These are phyloP conservation scores for Verticillium nubilum DNA, from an alignment of 2,329 filamentous ascomycete species.

Conservation along the genomic window DNA sequence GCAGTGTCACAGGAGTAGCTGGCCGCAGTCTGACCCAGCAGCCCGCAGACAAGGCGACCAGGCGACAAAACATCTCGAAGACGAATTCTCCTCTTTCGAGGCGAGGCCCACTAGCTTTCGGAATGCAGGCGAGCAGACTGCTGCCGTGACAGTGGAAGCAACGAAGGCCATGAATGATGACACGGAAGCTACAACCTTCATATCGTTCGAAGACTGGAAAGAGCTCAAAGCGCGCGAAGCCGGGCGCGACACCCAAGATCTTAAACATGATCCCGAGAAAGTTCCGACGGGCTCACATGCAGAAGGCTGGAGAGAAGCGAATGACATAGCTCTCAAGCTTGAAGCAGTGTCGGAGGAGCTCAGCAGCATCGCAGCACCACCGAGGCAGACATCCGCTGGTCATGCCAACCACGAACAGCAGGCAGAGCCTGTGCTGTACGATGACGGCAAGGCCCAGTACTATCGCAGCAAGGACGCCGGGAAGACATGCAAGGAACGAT, in stretches of 20 bases:
- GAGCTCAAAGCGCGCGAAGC: constrained; percentile 82
- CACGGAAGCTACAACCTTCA: constrained; percentile 54
- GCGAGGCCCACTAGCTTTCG: not conserved
- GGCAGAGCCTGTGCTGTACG: constrained; percentile 37
- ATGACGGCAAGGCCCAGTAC: constrained; percentile 44
- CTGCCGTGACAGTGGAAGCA: not conserved
- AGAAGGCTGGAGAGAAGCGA: constrained; percentile 53
- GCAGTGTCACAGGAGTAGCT: constrained; percentile 65
- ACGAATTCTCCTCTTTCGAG: not conserved
- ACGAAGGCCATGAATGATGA: constrained; percentile 14
- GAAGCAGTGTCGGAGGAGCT: constrained; percentile 42
- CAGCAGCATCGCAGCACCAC: constrained; percentile 7
- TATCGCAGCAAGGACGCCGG: constrained; percentile 86
- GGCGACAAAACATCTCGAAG: not conserved
- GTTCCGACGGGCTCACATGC: not conserved
- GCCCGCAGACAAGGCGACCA: not conserved
- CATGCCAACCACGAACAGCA: constrained; percentile 17
- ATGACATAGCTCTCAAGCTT: constrained; percentile 66
- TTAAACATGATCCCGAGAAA: constrained; percentile 32
- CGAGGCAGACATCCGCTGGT: constrained; percentile 6
- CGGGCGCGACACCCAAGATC: constrained; percentile 53
- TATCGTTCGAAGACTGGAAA: constrained; percentile 99
- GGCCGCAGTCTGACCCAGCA: constrained; percentile 24
- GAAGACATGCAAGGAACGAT: constrained; percentile 94
- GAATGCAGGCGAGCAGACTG: too few species aligned